Percentiles rank a stretch among this genome's conserved stretches.
These are phyloP conservation scores for Fusarium humuli DNA, from an alignment of 2,329 filamentous ascomycete species.

Conservation along the genomic window DNA sequence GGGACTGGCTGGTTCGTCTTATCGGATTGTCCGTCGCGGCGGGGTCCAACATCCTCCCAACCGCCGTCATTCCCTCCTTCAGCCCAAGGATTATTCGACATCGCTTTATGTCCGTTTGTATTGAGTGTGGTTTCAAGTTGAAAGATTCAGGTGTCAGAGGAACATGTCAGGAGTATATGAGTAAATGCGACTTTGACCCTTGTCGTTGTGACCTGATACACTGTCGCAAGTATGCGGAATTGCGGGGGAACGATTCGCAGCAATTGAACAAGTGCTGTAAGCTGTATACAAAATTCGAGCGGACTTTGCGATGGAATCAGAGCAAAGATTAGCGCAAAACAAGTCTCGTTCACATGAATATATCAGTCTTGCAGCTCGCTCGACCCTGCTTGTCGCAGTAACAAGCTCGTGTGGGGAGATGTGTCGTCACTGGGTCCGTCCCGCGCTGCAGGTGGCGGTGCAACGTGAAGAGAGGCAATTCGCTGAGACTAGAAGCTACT, in stretches of 20 bases:
- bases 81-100: slow-evolving; percentile 45
- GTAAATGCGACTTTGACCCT: slow-evolving; percentile 1
- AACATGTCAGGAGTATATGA: slow-evolving; percentile 22
- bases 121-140: slow-evolving; percentile 14
- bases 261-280: slow-evolving; percentile 12
- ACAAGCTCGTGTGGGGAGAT: slow-evolving; percentile 34
- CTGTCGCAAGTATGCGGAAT: slow-evolving; percentile 20
- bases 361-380: slow-evolving; percentile 12
- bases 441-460: slow-evolving; percentile 38
- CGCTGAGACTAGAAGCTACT: slow-evolving; percentile 5
- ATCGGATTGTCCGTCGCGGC: slow-evolving; percentile 24
- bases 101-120: not conserved
- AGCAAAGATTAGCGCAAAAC: not conserved
- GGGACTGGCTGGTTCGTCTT: slow-evolving; percentile 44
- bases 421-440: slow-evolving; percentile 46
- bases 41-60: slow-evolving; percentile 43
- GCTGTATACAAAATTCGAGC: slow-evolving; percentile 12
- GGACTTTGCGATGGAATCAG: not conserved
- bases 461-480: slow-evolving; percentile 24
- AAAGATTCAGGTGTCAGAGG: slow-evolving; percentile 6
- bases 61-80: slow-evolving; percentile 38
- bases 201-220: slow-evolving; percentile 19
- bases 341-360: not conserved
- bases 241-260: slow-evolving; percentile 34
- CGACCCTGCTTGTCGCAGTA: slow-evolving; percentile 13